Conservation (phyloP, 2,329 filamentous ascomycete species). For the Colletotrichum shisoi region DNA sequence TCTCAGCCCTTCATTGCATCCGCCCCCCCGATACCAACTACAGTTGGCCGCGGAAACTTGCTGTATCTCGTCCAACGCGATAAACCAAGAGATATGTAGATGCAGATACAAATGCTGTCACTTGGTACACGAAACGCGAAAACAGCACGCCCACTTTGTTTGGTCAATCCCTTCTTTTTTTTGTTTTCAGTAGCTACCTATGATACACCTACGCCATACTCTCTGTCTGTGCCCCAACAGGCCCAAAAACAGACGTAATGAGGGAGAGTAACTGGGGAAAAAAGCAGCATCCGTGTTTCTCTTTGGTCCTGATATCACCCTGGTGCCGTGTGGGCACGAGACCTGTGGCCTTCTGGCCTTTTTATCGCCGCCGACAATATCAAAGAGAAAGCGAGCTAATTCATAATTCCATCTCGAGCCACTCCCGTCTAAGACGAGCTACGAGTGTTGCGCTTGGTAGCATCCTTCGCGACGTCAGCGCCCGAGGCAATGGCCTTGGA, state of each 20-base stretch:
- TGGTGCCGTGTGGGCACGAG: conserved; percentile 22
- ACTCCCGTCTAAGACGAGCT: conserved; percentile 59
- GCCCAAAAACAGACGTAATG: conserved; percentile 32
- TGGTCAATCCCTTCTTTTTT: conserved; percentile 28
- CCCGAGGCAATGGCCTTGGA: conserved; percentile 66
- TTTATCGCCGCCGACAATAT: conserved; percentile 20
- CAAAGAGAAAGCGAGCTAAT: conserved; percentile 36
- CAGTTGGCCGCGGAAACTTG: conserved; percentile 6
- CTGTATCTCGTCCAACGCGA: neutral
- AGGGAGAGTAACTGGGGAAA: conserved; percentile 31
- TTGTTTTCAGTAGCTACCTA: conserved; percentile 21
- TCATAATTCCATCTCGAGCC: conserved; percentile 23
- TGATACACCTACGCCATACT: conserved; percentile 39
- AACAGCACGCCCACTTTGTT: neutral
- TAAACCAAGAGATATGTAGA: neutral
- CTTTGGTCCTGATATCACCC: conserved; percentile 14
- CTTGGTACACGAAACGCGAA: neutral
- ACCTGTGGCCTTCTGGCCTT: conserved; percentile 7
- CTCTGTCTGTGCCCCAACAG: conserved; percentile 31
- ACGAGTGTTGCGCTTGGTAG: conserved; percentile 66
- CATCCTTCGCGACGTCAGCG: conserved; percentile 80
- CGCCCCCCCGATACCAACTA: neutral
- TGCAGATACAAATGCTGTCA: neutral
- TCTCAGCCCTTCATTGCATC: conserved; percentile 5
- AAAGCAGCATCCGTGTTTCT: conserved; percentile 31